A percentile compares a stretch with the other conserved stretches of the same genome.
phyloP scores from a whole-genome alignment of 2,329 filamentous ascomycete genomes.

The Cladosporium sp. region DNA sequence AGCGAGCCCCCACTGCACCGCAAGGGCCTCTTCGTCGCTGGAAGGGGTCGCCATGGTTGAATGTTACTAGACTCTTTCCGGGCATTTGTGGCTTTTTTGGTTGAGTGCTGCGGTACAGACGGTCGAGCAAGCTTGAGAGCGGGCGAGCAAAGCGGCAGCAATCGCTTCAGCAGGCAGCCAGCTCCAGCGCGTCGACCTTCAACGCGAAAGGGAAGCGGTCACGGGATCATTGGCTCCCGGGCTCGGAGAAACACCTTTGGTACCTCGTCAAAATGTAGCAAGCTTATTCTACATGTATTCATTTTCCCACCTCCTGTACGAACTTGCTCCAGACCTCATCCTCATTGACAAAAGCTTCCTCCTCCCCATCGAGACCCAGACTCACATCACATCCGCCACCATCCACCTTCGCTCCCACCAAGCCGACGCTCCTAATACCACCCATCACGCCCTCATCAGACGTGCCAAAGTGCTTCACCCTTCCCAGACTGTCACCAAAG shows the following conservation, averaged over 20 bases:
- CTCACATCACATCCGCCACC: conserved; percentile 25
- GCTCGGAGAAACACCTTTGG: not conserved
- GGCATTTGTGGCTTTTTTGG: not conserved
- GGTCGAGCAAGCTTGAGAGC: not conserved
- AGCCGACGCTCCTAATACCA: conserved; percentile 24
- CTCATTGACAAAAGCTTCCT: conserved; percentile 22
- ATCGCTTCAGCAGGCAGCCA: not conserved
- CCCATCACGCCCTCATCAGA: conserved; percentile 26
- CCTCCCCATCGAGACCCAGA: conserved; percentile 21
- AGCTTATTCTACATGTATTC: not conserved
- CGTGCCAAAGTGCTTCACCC: conserved; percentile 25
- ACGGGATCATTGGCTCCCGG: not conserved
- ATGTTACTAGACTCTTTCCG: not conserved
- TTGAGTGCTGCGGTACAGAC: not conserved
- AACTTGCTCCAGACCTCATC: conserved; percentile 23
- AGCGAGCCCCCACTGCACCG: no score
- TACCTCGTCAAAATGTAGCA: not conserved
- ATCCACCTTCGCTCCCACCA: conserved; percentile 24
- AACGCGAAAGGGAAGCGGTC: conserved; percentile 5
- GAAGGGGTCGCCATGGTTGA: not conserved
- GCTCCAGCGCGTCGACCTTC: not conserved
- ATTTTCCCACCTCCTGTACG: conserved; percentile 9
- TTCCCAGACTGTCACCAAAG: conserved; percentile 21
- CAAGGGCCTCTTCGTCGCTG: not conserved
- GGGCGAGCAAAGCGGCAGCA: not conserved